Evolutionary conservation across 2,329 filamentous ascomycete genomes (phyloP), one percentile per base, ranked within the genome.

Genomic region (Lecanicillium sp.): DNA sequence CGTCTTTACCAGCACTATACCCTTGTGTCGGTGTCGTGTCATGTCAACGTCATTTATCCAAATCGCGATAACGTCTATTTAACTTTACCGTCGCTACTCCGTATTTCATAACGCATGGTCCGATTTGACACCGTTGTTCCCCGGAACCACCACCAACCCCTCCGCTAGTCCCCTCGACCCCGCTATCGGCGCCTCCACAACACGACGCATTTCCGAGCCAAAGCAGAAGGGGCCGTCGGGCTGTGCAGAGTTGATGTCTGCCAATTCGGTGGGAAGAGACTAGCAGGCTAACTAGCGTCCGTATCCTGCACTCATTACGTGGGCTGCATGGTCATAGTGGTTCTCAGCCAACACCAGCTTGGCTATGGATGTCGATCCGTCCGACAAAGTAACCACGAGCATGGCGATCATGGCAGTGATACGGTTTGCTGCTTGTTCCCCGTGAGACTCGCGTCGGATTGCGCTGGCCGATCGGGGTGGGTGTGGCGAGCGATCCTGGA

Each of bases 151-250:
- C 21, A 24, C 21, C 37, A 6, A 6, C 37, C 37, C 14, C 7
- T 8, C 21, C 7, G 6, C 37, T 11, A 26, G n/a, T 21, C n/a
- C n/a, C n/a, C 3, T 24, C 17, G 37, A 39, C 37, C 37, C n/a
- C 37, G 37, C 37, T 39, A 39, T 39, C 37, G 37, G 37, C 37
- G 21, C 37, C 20, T 39, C 37, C 23, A 39, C 37, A 12, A 29
- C 26, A 29, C 12, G 26, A 29, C 26, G 26, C 7, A 29, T 29
- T 7, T 12, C 26, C 26, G 26, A 29, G 26, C 26, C 26, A 29
- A 29, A 29, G 7, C n/a, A n/a, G n/a, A n/a, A n/a, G n/a, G n/a
- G n/a, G n/a, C n/a, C n/a, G n/a, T n/a, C n/a, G n/a, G n/a, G n/a
- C n/a, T n/a, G n/a, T n/a, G n/a, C n/a, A n/a, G n/a, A n/a, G n/a